Base-by-base conservation (phyloP, 306 rosid genomes). In the Alnus rubra region DNA sequence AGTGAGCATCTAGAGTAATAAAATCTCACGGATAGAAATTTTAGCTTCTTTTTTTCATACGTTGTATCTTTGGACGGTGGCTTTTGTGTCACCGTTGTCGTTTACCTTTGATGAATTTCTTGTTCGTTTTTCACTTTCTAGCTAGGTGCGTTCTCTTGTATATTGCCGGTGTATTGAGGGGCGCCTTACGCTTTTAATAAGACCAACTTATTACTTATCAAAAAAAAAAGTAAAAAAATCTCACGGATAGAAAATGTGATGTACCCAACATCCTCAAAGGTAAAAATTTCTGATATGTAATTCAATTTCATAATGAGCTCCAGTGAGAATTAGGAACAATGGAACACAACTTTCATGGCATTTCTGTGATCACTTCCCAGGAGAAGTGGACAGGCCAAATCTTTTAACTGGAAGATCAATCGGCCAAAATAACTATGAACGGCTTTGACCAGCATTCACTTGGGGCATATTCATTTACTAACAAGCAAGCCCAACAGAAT, bases 191-290 rank as follows among this genome's bases (percentile, higher is more conserved):
- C n/a, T n/a, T n/a, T n/a, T n/a, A n/a, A n/a, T n/a, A n/a, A n/a
- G n/a, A n/a, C n/a, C n/a, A n/a, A n/a, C n/a, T n/a, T n/a, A n/a
- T n/a, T n/a, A n/a, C n/a, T n/a, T n/a, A n/a, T n/a, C n/a, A n/a
- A n/a, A n/a, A n/a, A n/a, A n/a, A n/a, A n/a, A n/a, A 16, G 1
- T 49, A 0, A 49, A 10, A 12, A 10, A 49, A 49, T 49, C 52
- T 49, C 52, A 53, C 1, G 23, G 16, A 53, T 53, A 18, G 8
- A 18, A 33, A 31, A 33, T 5, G 33, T 33, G 45, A 33, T 31
- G 45, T 63, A 15, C 45, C 15, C 69, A 63, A 63, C 45, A 63
- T 63, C 69, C 44, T 63, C 45, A 63, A 31, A 63, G 45, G 69
- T 23, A 59, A 30, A 15, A 28, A 59, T 59, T 10, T 28, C 16